Evolutionary conservation across 1,139 yeast genomes (phyloP).

Genomic region (Wickerhamiella infanticola): DNA sequence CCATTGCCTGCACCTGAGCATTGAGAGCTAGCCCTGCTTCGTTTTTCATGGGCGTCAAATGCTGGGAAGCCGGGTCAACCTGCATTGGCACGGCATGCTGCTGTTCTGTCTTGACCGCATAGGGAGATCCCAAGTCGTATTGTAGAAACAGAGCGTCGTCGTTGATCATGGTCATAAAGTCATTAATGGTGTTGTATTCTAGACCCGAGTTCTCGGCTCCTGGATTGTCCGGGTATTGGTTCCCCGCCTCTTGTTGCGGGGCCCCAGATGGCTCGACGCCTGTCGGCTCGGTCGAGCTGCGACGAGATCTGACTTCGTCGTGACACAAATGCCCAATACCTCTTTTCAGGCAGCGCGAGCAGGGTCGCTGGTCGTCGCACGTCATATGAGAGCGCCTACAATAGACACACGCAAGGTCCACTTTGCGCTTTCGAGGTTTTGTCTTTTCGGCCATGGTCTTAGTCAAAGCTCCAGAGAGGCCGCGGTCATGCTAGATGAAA

Average conservation of each 20-base stretch:
- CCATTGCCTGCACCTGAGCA: background rate
- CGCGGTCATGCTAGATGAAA: no score
- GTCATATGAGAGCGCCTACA: constrained; percentile 92
- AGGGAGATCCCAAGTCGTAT: constrained; percentile 3
- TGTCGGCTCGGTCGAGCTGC: background rate
- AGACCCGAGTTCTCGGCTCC: background rate
- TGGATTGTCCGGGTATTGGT: constrained; percentile 20
- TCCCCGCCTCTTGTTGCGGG: background rate
- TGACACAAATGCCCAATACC: constrained; percentile 83
- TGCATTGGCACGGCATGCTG: background rate
- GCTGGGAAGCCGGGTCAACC: background rate
- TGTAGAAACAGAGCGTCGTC: constrained; percentile 38
- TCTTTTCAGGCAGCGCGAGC: constrained; percentile 73
- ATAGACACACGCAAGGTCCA: constrained; percentile 61
- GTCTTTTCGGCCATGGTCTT: background rate
- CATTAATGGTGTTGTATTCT: constrained; percentile 81
- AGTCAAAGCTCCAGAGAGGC: background rate
- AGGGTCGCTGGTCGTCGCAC: constrained; percentile 68
- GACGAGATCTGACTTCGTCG: constrained; percentile 40
- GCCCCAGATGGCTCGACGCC: background rate
- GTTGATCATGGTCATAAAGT: constrained; percentile 78
- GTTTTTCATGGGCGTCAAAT: background rate
- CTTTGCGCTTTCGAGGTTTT: constrained; percentile 15
- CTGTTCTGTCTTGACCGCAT: background rate
- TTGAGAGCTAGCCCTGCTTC: background rate